A percentile compares a stretch with the other conserved stretches of the same genome.
Evolutionary conservation across 192 early-diverging fungal species (phyloP).

Genomic region (Allomyces macrogynus): DNA sequence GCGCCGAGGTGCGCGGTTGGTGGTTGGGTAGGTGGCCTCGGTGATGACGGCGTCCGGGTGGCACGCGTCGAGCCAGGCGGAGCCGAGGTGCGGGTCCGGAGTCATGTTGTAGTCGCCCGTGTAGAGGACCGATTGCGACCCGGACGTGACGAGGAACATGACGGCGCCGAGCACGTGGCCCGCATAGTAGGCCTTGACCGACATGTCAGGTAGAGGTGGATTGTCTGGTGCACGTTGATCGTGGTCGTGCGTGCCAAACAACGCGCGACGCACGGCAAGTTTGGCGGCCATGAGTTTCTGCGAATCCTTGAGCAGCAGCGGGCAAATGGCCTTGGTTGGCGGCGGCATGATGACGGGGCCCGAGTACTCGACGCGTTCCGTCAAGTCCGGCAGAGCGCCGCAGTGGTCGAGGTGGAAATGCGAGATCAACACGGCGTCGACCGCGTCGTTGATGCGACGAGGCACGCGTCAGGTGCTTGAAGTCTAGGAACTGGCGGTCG

Average conservation of each 20-base stretch:
- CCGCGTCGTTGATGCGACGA: conserved; percentile 54
- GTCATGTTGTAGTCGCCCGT: conserved; percentile 85
- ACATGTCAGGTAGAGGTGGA: conserved; percentile 68
- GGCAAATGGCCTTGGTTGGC: conserved; percentile 88
- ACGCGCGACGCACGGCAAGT: not conserved
- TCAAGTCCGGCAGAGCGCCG: conserved; percentile 87
- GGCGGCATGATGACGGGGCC: conserved; percentile 97
- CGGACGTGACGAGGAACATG: conserved; percentile 73
- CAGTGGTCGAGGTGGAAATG: conserved; percentile 99
- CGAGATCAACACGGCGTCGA: conserved; percentile 85
- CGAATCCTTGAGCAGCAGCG: conserved; percentile 87
- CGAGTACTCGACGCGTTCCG: conserved; percentile 81
- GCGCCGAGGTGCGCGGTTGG: conserved; percentile 82
- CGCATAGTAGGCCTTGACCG: conserved; percentile 78
- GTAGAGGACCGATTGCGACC: conserved; percentile 59
- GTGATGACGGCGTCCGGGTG: conserved; percentile 85
- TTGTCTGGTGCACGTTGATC: conserved; percentile 48
- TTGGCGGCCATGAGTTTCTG: conserved; percentile 78
- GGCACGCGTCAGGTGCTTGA: conserved; percentile 68
- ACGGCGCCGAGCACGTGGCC: conserved; percentile 95
- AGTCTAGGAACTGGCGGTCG: conserved; percentile 83
- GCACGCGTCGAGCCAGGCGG: conserved; percentile 89
- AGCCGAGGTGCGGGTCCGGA: conserved; percentile 73
- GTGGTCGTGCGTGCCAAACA: not conserved
- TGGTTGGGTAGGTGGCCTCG: conserved; percentile 92